Base-by-base conservation (phyloP, 148 eudicot genomes). In the Persicaria maculosa region DNA sequence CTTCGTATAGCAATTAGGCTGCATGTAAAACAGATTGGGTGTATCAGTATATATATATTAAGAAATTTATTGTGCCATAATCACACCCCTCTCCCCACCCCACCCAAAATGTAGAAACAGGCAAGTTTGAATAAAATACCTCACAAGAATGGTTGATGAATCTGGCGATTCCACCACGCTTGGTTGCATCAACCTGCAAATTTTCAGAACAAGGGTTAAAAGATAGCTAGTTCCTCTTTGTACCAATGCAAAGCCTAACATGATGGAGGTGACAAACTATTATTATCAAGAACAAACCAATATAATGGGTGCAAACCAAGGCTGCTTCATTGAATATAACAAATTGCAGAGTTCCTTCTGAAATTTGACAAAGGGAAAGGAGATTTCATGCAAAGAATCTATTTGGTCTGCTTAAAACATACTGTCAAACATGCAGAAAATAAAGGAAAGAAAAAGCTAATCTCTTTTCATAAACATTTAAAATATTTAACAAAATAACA, bases 1-100 rank as follows among this genome's bases (percentile, higher is more conserved):
- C 81, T 95, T 95, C 50, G 99, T 95, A 74, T 95, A 95, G 84
- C 99, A 95, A 83, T 95, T 95, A 78, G 99, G 99, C 99, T 95
- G 90, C 72, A 81, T 70, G 44, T 44, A 72, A 72, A 72, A 64
- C 14, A 65, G 19, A 14, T 45, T 40, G 14, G 44, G 44, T n/a
- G 31, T 40, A 65, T 65, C 8, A 65, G 70, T 40, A 14, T 36
- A 0, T 48, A 7, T 48, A 36, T 40, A 65, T 1, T 3, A 65
- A 36, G 3, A 31, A 36, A 65, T 25, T 9, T 17, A 65, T 14
- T 15, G 70, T 36, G 15, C 40, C 70, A 65, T 40, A 65, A 40
- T 46, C 70, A 48, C 52, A 3, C 40, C 40, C 1, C 40, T 31
- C 70, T 8, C 40, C 47, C 70, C 17, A 15, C 52, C 9, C 52